Percentiles rank a stretch among this genome's conserved stretches.
phyloP scores from a whole-genome alignment of 257 asterid genomes.

The Eustoma russellianum region DNA sequence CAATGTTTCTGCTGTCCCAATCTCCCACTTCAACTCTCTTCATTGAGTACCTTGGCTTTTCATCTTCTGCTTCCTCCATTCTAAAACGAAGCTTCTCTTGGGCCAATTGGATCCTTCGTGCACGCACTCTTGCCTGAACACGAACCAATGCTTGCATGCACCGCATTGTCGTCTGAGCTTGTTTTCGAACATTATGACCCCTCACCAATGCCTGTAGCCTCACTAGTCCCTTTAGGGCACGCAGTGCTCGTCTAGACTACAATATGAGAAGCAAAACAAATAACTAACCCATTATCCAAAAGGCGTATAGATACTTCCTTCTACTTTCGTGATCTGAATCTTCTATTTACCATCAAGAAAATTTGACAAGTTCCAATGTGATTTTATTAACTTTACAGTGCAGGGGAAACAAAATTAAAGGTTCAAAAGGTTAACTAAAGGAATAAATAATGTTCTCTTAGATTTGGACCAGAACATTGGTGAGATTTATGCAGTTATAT shows the following conservation, averaged over 20 bases:
- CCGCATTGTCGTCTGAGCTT: conserved; percentile 93
- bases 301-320: no score
- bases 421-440: no score
- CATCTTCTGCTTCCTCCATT: conserved; percentile 21
- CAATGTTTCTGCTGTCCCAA: conserved; percentile 39
- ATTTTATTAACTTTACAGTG: no score
- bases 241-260: conserved; percentile 82
- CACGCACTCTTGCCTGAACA: conserved; percentile 79
- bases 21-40: conserved; percentile 34
- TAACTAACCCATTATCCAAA: no score
- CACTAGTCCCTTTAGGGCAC: conserved; percentile 84
- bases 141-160: conserved; percentile 96
- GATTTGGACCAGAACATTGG: no score
- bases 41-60: conserved; percentile 21
- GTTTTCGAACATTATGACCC: conserved; percentile 89
- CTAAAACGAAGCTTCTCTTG: conserved; percentile 37
- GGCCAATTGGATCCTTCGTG: conserved; percentile 53
- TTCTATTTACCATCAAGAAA: no score
- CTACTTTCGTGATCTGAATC: no score
- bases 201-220: conserved; percentile 92
- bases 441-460: no score
- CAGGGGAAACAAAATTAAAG: no score
- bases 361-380: no score
- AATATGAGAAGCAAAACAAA: background rate
- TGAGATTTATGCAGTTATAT: no score